Base-by-base conservation (phyloP, 805 yeast species). In the Sugiyamaella boreocaroliniensis region DNA sequence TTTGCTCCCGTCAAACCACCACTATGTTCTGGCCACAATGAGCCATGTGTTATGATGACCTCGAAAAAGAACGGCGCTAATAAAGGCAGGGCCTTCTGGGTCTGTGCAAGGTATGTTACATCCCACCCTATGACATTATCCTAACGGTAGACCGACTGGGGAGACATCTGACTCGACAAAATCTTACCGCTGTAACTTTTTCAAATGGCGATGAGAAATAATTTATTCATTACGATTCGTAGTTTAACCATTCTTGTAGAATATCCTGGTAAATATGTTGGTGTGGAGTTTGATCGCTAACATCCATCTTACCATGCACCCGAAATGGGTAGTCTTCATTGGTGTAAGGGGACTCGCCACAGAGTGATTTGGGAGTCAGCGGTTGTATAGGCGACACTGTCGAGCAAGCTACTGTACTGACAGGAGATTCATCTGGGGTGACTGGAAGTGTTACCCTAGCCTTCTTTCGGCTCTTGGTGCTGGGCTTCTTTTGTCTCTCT, bases 71-170 rank as follows among this genome's bases (percentile, higher is more conserved):
- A 61, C 7, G 72, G 73, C 1, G 58, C 64, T 11, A 70, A 71
- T 47, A 60, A 62, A 46, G 74, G 74, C 29, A 63, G 73, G 11
- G 59, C 60, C 10, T 72, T 72, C 51, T 72, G 76, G 76, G 57
- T 63, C 8, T 72, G 76, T 49, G n/a, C 61, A 6, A 50, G 59
- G 56, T 50, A 49, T 42, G 52, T 49, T 26, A 22, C 9, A 16
- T 43, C 2, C 15, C 12, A 6, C n/a, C 16, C n/a, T 34, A 10
- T 37, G 32, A 47, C 49, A 8, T 43, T 53, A 32, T 47, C 44
- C n/a, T 22, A 3, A 15, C 18, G n/a, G n/a, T n/a, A 56, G 59
- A 29, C 65, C 68, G 0, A 56, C 56, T 15, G 68, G 67, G 8
- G 42, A 43, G 11, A 59, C 61, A 40, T 48, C 58, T 12, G 55